Conservation (phyloP, 192 early-diverging fungal genomes). For the Ambispora gerdemannii region DNA sequence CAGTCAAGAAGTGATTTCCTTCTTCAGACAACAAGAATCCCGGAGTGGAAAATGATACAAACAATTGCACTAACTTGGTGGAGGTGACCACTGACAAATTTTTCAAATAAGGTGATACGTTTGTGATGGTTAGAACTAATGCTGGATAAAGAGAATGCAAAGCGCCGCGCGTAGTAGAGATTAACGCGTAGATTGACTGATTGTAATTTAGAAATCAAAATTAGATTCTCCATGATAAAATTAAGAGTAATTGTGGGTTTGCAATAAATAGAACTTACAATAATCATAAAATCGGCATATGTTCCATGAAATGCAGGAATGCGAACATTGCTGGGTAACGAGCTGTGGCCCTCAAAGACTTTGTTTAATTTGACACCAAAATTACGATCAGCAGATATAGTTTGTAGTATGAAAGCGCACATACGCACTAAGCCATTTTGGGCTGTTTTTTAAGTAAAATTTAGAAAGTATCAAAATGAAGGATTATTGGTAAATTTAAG, state of each 20-base stretch:
- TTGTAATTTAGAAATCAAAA: too few species aligned
- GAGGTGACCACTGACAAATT: conserved; percentile 66
- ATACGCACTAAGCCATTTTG: conserved; percentile 73
- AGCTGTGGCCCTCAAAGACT: conserved; percentile 55
- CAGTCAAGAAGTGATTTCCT: conserved; percentile 68
- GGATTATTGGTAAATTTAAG: background rate
- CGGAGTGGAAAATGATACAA: conserved; percentile 72
- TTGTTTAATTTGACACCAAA: conserved; percentile 67
- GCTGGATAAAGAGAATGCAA: conserved; percentile 72
- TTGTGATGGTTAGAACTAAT: conserved; percentile 73
- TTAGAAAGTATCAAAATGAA: background rate
- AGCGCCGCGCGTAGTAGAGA: conserved; percentile 68
- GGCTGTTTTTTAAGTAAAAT: conserved; percentile 41
- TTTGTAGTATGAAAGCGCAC: conserved; percentile 68
- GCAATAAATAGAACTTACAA: conserved; percentile 58
- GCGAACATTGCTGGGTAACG: conserved; percentile 58
- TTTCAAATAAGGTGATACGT: conserved; percentile 79
- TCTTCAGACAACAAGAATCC: conserved; percentile 79
- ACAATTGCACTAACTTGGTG: conserved; percentile 71
- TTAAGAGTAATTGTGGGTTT: too few species aligned
- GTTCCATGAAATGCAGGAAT: conserved; percentile 59
- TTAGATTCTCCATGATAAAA: too few species aligned
- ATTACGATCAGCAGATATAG: conserved; percentile 62
- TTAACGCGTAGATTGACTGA: conserved; percentile 71
- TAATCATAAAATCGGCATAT: conserved; percentile 80